Percentiles rank a stretch among this genome's conserved stretches.
These are phyloP conservation scores for Periconia macrospinosa DNA, from an alignment of 2,329 filamentous ascomycete species.

Conservation along the genomic window DNA sequence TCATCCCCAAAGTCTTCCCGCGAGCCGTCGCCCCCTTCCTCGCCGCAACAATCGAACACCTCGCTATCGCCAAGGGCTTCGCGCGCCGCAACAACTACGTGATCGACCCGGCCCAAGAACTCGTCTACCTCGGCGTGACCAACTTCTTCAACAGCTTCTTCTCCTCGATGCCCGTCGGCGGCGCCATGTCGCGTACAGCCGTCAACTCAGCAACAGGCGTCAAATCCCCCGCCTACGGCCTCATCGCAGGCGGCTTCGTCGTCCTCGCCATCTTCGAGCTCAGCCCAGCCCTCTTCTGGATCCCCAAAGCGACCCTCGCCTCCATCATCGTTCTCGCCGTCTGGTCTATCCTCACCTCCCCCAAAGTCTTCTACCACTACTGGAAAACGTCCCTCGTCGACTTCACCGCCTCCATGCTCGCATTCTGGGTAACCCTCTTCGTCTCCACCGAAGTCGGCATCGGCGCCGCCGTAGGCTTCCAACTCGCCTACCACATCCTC, in stretches of 20 bases:
- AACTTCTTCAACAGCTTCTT: constrained; percentile 69
- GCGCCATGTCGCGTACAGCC: constrained; percentile 68
- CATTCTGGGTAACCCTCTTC: constrained; percentile 67
- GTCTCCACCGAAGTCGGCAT: constrained; percentile 64
- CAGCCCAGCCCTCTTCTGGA: constrained; percentile 65
- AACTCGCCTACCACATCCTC: constrained; percentile 56
- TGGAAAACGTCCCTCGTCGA: constrained; percentile 68
- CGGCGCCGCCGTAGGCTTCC: constrained; percentile 57
- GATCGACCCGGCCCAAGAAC: constrained; percentile 66
- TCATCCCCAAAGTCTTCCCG: constrained; percentile 58
- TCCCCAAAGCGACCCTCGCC: constrained; percentile 66
- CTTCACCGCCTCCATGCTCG: constrained; percentile 64
- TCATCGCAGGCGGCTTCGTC: constrained; percentile 64
- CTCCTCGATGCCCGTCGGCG: constrained; percentile 65
- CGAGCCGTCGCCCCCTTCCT: constrained; percentile 64
- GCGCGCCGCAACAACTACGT: constrained; percentile 64
- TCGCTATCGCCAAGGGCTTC: constrained; percentile 67
- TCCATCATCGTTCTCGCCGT: constrained; percentile 70
- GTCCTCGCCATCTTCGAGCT: constrained; percentile 65
- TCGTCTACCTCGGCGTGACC: constrained; percentile 63
- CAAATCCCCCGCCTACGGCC: constrained; percentile 62
- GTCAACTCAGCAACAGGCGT: constrained; percentile 68
- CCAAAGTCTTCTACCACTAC: constrained; percentile 63
- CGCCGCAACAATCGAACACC: constrained; percentile 63
- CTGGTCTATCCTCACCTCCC: constrained; percentile 61